These are phyloP conservation scores for Naganishia sp. DNA, from an alignment of 1,284 basidiomycete genomes.

Conservation along the genomic window DNA sequence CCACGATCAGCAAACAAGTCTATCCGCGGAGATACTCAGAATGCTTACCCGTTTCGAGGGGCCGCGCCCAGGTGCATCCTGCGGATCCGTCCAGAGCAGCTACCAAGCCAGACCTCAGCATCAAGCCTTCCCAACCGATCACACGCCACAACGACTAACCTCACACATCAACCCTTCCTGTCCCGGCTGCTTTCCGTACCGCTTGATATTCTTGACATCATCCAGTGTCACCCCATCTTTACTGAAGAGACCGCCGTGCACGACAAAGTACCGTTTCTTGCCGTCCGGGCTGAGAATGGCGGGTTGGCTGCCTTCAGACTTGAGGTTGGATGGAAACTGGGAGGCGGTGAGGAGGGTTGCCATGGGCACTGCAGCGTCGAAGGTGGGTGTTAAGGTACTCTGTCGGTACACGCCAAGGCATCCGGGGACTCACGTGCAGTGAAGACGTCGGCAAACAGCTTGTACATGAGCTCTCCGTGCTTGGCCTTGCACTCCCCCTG, in stretches of 20 bases:
- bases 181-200: conserved; percentile 87
- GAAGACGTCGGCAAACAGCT: conserved; percentile 88
- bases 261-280: conserved; percentile 87
- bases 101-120: conserved; percentile 38
- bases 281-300: conserved; percentile 80
- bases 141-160: conserved; percentile 37
- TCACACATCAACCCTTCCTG: conserved; percentile 92
- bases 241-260: conserved; percentile 95
- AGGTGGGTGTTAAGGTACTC: background rate
- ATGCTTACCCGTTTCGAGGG: conserved; percentile 77
- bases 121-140: background rate
- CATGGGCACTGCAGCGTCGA: conserved; percentile 68
- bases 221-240: conserved; percentile 91
- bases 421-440: conserved; percentile 66
- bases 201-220: conserved; percentile 83
- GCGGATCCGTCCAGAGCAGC: conserved; percentile 93
- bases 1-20: conserved; percentile 52
- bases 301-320: conserved; percentile 50
- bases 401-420: background rate
- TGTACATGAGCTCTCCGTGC: conserved; percentile 85
- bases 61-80: conserved; percentile 83
- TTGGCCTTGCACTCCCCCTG: conserved; percentile 90
- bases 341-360: conserved; percentile 80
- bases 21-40: background rate
- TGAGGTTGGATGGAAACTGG: conserved; percentile 59